Conservation (phyloP, 192 early-diverging fungal genomes). For the Backusella tarrabulga region DNA sequence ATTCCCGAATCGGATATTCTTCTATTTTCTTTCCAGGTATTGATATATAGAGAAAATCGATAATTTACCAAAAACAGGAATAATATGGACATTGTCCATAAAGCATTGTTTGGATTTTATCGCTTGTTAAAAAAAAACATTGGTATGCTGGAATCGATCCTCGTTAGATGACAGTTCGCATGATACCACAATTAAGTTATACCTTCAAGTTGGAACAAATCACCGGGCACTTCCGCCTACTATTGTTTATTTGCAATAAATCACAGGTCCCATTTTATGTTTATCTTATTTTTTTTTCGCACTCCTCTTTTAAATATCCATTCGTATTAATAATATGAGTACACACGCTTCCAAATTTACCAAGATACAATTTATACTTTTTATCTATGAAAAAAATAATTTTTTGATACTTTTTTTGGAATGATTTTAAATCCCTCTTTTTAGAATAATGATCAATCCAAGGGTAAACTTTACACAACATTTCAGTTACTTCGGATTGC, state of each 20-base stretch:
- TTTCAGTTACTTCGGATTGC: neutral
- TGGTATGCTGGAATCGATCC: neutral
- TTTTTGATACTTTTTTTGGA: neutral
- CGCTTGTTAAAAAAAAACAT: neutral
- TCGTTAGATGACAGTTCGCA: neutral
- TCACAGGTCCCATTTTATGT: neutral
- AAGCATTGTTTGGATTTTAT: neutral
- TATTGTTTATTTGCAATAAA: neutral
- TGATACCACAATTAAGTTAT: neutral
- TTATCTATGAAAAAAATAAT: neutral
- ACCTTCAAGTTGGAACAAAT: neutral
- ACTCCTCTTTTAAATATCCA: neutral
- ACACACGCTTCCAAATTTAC: neutral
- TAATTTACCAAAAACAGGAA: neutral
- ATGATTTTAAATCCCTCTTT: neutral
- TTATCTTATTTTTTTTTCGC: neutral
- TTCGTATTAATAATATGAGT: neutral
- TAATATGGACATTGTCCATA: neutral
- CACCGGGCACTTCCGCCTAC: neutral
- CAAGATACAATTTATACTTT: neutral
- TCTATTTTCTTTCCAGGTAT: neutral
- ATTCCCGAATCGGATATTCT: neutral
- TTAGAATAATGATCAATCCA: neutral
- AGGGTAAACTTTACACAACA: neutral
- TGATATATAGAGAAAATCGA: too few relatives aligned